Evolutionary conservation across 192 early-diverging fungal species (phyloP), one percentile per base, ranked within the genome.

Genomic region (Podila epigama): DNA sequence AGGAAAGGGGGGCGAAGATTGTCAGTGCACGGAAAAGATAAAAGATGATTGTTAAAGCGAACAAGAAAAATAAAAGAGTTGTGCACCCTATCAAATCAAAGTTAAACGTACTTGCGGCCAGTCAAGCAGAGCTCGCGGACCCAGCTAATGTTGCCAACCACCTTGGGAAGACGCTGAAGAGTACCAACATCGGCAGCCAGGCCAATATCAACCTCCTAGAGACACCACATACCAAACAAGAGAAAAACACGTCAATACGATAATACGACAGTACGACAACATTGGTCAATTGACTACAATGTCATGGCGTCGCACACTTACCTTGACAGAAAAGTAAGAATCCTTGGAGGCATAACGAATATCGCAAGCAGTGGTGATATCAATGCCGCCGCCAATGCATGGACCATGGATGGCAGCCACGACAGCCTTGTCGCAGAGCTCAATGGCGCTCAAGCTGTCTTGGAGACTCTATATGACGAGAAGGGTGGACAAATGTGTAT

Each of bases 131-230:
- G 78, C 62, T 99, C 97, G 70, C 95, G 92, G 35, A 97, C 91
- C 90, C 92, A 91, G 78, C 90, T 90, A 62, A 89, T 81, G 82
- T 97, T 98, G 28, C 93, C 96, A 52, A 95, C 94, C 7, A 97
- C 85, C 83, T 98, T 98, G 55, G 96, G 96, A 25, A 99, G 83
- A 29, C 97, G 89, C 83, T 99, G 97, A 58, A 99, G 86, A 29
- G 95, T 96, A 37, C 86, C 95, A 27, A 95, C 79, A 78, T 99
- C 97, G 7, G 97, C 97, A 27, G 95, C 94, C 72, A 99, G 67
- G 10, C 94, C 96, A 81, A 97, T 86, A 79, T 97, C 95, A 20
- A 97, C 93, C 83, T 98, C 93, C 84, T 86, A 75, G 4, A 44
- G 68, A 67, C n/a, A n/a, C n/a, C n/a, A n/a, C n/a, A n/a, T n/a